Base-by-base conservation (phyloP, 2,329 filamentous ascomycete species). In the Cladosporium sp. region DNA sequence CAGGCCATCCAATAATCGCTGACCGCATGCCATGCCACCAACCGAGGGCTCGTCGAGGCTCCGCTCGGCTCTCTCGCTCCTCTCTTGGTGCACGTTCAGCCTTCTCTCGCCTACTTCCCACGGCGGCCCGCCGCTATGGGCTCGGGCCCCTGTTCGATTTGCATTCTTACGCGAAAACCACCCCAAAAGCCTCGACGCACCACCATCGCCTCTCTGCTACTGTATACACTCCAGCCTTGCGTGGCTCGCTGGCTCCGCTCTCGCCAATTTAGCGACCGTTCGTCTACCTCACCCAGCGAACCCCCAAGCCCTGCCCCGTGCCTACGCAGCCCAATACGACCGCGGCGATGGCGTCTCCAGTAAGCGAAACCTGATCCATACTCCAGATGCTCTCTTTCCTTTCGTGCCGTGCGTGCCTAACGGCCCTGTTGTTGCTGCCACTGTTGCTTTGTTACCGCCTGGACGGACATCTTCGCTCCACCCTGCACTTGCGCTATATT, bases 321-420 rank as follows among this genome's bases (percentile, higher is more conserved):
- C 59, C 59, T 57, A 31, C 33, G 5, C 56, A 18, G 56, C 56
- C 35, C 60, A 31, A 50, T 40, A 62, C 59, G 60, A 50, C 49
- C 53, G 60, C 33, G 35, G 21, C 59, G 31, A 62, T 62, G 60
- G 60, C 60, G 60, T 62, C 60, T 40, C 60, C 60, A 44, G 60
- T 62, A 62, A 62, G 60, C 60, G 60, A 62, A 40, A 37, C 52
- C 31, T 62, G 60, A 62, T 62, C 60, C 60, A 62, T 62, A 53
- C 18, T 44, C 10, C 60, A 29, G 21, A 31, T 55, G 52, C 52
- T 31, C 52, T 55, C 14, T 33, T 44, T 31, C 31, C 11, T 16
- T 10, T 21, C 28, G 18, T 53, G 46, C 49, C 37, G 33, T 46
- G 56, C 14, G 26, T 56, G 29, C 26, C 52, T 21, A 59, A 46